Percentiles rank a stretch among this genome's conserved stretches.
Evolutionary conservation across 164 flowering plant genomes (phyloP).

Genomic region (Liriodendron chinense): DNA sequence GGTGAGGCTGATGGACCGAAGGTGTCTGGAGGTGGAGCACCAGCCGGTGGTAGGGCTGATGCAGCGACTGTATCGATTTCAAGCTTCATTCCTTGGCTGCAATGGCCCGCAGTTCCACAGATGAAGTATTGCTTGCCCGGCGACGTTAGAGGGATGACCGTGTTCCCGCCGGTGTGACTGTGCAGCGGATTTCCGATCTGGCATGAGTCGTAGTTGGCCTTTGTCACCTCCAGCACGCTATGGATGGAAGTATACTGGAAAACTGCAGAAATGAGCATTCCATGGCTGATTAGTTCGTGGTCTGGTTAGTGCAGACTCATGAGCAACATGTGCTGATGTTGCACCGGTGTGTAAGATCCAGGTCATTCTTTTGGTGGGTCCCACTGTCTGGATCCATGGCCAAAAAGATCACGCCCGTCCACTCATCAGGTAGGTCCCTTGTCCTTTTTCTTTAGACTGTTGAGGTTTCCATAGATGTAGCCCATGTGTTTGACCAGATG

Average conservation of each 20-base stretch:
- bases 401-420: too few species aligned
- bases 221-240: constrained; percentile 50
- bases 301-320: neutral
- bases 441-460: neutral
- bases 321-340: too few species aligned
- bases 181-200: constrained; percentile 27
- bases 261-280: constrained; percentile 30
- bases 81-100: constrained; percentile 55
- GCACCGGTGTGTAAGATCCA: neutral
- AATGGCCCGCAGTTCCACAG: constrained; percentile 56
- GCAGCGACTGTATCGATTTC: constrained; percentile 35
- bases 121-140: constrained; percentile 65
- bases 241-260: constrained; percentile 46
- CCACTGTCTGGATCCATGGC: too few species aligned
- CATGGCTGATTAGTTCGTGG: neutral
- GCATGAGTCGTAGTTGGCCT: constrained; percentile 51
- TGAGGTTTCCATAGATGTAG: neutral
- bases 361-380: neutral
- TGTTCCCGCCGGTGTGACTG: constrained; percentile 28
- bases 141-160: constrained; percentile 40
- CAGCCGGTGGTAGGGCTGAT: constrained; percentile 8
- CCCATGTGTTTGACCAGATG: too few species aligned
- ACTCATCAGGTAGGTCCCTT: too few species aligned
- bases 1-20: neutral
- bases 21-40: neutral